Percentiles rank a stretch among this genome's conserved stretches.
Conservation (phyloP, 208 protist genomes). For the Crithidia expoeki region DNA sequence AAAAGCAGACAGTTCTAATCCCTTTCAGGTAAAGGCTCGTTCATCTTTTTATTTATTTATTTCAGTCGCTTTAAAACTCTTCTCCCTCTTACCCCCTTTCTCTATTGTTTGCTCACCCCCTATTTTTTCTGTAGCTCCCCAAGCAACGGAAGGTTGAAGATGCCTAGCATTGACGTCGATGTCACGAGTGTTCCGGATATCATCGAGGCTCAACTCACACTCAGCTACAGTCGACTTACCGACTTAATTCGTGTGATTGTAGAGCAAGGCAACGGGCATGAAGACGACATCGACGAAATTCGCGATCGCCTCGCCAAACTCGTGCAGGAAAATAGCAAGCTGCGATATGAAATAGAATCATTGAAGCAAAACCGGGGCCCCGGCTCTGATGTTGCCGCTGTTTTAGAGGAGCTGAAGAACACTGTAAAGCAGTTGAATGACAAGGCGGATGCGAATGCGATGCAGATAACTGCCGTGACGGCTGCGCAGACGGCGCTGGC, state of each 20-base stretch:
- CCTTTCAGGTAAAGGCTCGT: too few relatives aligned
- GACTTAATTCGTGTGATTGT: constrained; percentile 80
- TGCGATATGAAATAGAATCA: constrained; percentile 47
- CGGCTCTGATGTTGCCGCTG: constrained; percentile 5
- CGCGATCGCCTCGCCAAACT: constrained; percentile 54
- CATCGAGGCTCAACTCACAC: constrained; percentile 90
- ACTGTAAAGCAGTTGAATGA: constrained; percentile 21
- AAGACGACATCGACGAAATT: constrained; percentile 74
- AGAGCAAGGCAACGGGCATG: constrained; percentile 85
- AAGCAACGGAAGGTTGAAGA: constrained; percentile 26
- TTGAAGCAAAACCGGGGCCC: constrained; percentile 38
- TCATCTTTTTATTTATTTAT: too few relatives aligned
- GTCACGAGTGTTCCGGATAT: constrained; percentile 81
- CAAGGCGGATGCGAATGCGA: constrained; percentile 20
- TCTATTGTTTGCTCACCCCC: background rate
- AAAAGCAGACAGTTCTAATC: too few relatives aligned
- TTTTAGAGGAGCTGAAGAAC: constrained; percentile 19
- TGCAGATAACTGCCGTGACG: constrained; percentile 4
- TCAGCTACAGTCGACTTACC: constrained; percentile 87
- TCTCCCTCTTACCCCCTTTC: background rate
- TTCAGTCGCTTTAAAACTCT: background rate
- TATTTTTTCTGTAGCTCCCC: background rate
- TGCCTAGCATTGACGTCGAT: constrained; percentile 79
- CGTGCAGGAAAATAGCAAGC: constrained; percentile 52
- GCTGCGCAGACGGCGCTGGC: constrained; percentile 4